Percentiles rank a stretch among this genome's conserved stretches.
These are phyloP conservation scores for Symbiodinium pilosum DNA, from an alignment of 73 alveolate genomes.

Conservation along the genomic window DNA sequence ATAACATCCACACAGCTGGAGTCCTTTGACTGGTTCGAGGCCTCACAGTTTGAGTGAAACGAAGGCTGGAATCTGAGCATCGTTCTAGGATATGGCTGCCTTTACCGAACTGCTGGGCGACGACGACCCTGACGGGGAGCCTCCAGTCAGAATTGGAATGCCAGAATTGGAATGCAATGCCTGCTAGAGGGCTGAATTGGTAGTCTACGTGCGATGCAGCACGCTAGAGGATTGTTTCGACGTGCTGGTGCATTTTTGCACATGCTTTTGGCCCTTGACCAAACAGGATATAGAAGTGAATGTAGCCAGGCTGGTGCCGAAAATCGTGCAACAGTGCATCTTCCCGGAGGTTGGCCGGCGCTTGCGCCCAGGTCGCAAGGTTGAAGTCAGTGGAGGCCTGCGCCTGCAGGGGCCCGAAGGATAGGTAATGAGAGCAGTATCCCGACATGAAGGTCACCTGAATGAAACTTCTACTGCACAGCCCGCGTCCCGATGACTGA, in stretches of 20 bases:
- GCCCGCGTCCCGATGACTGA: not conserved
- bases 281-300: no score
- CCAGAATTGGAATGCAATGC: not conserved
- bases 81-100: constrained; percentile 66
- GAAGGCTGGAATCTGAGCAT: not conserved
- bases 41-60: not conserved
- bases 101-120: constrained; percentile 78
- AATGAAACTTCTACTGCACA: not conserved
- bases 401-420: not conserved
- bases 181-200: no score
- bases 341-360: constrained; percentile 78
- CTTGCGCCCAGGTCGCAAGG: not conserved
- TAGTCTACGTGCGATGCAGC: no score
- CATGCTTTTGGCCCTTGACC: no score
- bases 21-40: constrained; percentile 92
- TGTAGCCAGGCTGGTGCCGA: constrained; percentile 61
- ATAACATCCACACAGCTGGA: constrained; percentile 69
- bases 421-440: not conserved
- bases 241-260: no score
- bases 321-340: constrained; percentile 88
- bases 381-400: not conserved
- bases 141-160: not conserved
- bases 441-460: not conserved
- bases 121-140: constrained; percentile 79
- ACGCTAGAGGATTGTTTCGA: no score